Evolutionary conservation across 2,329 filamentous ascomycete species (phyloP).

Genomic region (Trichoderma sp.): DNA sequence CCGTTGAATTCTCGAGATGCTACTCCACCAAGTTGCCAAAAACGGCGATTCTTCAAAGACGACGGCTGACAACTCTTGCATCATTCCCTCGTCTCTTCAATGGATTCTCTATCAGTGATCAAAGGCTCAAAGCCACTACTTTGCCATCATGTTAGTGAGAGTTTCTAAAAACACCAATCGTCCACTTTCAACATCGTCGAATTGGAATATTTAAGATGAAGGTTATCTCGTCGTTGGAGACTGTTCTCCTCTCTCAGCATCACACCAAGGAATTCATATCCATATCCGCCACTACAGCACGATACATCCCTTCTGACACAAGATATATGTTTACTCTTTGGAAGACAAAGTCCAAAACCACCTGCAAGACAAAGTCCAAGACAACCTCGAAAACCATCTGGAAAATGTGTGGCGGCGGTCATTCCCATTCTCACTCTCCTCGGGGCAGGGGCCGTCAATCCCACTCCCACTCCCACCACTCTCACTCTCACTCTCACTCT

Average conservation of each 20-base stretch:
- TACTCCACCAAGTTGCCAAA: neutral
- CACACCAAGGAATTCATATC: neutral
- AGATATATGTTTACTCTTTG: conserved; percentile 1
- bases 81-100: neutral
- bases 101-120: neutral
- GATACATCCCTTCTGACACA: neutral
- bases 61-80: neutral
- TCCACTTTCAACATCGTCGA: neutral
- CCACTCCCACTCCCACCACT: neutral
- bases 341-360: neutral
- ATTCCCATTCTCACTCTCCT: neutral
- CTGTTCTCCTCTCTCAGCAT: neutral
- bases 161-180: neutral
- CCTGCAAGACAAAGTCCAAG: neutral
- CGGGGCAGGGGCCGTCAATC: neutral
- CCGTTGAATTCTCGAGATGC: neutral
- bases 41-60: neutral
- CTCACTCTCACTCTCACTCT: neutral
- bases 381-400: neutral
- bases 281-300: neutral
- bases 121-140: neutral
- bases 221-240: neutral
- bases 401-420: neutral
- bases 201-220: neutral
- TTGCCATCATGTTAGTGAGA: neutral